A percentile compares a stretch with the other conserved stretches of the same genome.
phyloP scores from a whole-genome alignment of 768 basidiomycete genomes.

The Ramaria sp. region DNA sequence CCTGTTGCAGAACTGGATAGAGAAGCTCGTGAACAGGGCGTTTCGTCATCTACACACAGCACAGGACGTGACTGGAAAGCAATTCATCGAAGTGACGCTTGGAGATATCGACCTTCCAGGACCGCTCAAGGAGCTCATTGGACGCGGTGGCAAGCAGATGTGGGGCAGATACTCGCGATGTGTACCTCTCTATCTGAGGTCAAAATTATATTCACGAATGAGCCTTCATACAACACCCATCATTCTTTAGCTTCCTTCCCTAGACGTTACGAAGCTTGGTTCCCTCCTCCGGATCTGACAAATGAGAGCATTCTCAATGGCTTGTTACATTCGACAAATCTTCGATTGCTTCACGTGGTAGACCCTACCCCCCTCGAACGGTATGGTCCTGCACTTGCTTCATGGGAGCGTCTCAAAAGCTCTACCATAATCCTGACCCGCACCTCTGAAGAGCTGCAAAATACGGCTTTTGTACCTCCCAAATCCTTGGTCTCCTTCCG shows the following conservation, averaged over 20 bases:
- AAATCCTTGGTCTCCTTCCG: slow-evolving; percentile 5
- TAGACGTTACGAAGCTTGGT: slow-evolving; percentile 7
- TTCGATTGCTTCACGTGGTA: slow-evolving; percentile 9
- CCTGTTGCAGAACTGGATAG: background rate
- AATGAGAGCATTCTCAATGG: slow-evolving; percentile 10
- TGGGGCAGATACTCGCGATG: slow-evolving; percentile 7
- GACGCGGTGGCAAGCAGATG: slow-evolving; percentile 10
- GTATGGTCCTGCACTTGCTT: slow-evolving; percentile 10
- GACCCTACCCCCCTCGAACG: slow-evolving; percentile 13
- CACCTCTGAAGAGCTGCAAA: slow-evolving; percentile 6
- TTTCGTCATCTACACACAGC: background rate
- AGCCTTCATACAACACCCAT: background rate
- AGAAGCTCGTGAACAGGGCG: too few species aligned
- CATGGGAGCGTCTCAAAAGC: slow-evolving; percentile 9
- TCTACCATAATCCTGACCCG: slow-evolving; percentile 7
- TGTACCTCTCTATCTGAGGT: slow-evolving; percentile 10
- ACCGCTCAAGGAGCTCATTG: slow-evolving; percentile 12
- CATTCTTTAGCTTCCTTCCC: too few species aligned
- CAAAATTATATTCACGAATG: slow-evolving; percentile 8
- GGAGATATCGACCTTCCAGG: slow-evolving; percentile 9
- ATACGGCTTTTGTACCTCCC: slow-evolving; percentile 12
- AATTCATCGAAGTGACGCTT: background rate
- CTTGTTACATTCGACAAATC: slow-evolving; percentile 10
- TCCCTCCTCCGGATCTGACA: slow-evolving; percentile 7
- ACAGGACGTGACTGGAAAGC: background rate